Evolutionary conservation across 208 protist species (phyloP).

Genomic region (Leishmania martiniquensis): DNA sequence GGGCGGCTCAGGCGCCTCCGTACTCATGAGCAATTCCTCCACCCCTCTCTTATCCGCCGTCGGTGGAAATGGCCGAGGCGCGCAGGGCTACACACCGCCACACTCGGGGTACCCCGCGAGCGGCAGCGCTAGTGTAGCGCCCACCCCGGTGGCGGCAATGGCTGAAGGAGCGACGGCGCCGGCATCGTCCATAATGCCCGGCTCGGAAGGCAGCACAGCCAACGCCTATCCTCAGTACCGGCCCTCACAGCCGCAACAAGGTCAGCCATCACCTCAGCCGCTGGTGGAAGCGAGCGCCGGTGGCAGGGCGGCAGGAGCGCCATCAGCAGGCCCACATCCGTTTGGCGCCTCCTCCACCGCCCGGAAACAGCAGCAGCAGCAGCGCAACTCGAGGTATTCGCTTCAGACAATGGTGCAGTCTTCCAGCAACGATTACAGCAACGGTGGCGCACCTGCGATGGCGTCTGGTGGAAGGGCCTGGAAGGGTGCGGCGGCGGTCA

Average conservation of each 20-base stretch:
- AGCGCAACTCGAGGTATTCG: background rate
- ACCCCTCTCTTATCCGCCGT: background rate
- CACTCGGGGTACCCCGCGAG: background rate
- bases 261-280: background rate
- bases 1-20: background rate
- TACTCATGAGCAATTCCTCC: background rate
- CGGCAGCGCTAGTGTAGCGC: background rate
- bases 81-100: constrained; percentile 1
- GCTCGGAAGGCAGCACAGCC: background rate
- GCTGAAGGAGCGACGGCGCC: background rate
- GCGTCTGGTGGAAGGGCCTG: background rate
- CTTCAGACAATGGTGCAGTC: background rate
- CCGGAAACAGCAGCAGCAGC: background rate
- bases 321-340: background rate
- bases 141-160: background rate
- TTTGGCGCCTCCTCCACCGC: background rate
- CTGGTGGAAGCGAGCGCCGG: constrained; percentile 1
- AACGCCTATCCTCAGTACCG: background rate
- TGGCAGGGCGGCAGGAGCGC: background rate
- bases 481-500: background rate
- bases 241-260: background rate
- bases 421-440: background rate
- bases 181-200: background rate
- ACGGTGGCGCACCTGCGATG: background rate
- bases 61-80: background rate